Base-by-base conservation (phyloP, 805 yeast species). In the Cyberlindnera mrakii region DNA sequence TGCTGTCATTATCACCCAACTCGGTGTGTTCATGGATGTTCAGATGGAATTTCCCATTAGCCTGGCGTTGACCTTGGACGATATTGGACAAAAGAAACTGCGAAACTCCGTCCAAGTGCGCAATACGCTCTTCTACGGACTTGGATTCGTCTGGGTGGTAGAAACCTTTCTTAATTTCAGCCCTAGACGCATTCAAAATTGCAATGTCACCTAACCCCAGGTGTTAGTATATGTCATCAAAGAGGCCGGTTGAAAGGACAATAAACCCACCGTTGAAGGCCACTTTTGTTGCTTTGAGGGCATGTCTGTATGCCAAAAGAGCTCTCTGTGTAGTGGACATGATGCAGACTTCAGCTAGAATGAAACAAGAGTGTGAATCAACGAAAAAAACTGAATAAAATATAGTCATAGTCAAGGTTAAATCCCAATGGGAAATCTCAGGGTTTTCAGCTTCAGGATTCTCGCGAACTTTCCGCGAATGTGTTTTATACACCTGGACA, bases 1-100 rank as follows among this genome's bases (percentile, higher is more conserved):
- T 74, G 37, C 79, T 72, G 30, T 89, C 95, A 60, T 91, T 91
- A 58, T 89, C 96, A 16, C 97, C 98, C 41, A 91, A 68, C 63
- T 91, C 98, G 0, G 95, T 85, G 38, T 83, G 78, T 39, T 77
- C 65, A 58, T 88, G 96, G 52, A 91, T 80, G 51, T 82, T 82
- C 54, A 91, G 70, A 40, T 65, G 62, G 56, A 71, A 77, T 39
- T 66, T 72, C 3, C 69, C 73, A 2, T 62, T 67, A 3, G 52
- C 61, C 2, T 56, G 62, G 52, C 65, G 72, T 47, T 65, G 68
- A 7, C 95, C 98, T 65, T 91, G 99, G 3, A 91, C 97, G n/a
- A 91, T 71, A 61, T 91, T 91, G 45, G 72, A 69, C 39, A 75
- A 69, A 45, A 91, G 67, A 49, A 89, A 82, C 33, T 62, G 59